These are phyloP conservation scores for Leishmania major DNA, from an alignment of 208 protist genomes.

Conservation along the genomic window DNA sequence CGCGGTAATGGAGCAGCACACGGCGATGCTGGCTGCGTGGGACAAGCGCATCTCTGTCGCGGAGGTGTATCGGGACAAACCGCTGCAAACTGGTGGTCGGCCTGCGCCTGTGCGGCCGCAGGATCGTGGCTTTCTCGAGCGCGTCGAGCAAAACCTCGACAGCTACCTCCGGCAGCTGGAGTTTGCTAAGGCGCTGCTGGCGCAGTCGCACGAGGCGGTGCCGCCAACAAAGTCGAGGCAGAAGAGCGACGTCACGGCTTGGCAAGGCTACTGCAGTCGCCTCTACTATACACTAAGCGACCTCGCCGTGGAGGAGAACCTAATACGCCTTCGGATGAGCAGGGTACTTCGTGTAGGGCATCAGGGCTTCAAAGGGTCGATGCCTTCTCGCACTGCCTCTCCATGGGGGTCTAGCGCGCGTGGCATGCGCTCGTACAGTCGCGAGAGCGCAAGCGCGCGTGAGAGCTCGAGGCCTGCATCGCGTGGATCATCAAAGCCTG, in stretches of 20 bases:
- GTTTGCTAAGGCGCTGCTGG: conserved; percentile 30
- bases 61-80: conserved; percentile 43
- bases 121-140: conserved; percentile 40
- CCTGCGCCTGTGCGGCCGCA: conserved; percentile 33
- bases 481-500: conserved; percentile 1
- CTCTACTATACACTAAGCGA: conserved; percentile 25
- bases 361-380: conserved; percentile 2
- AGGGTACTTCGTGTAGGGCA: conserved; percentile 11
- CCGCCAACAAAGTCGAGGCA: conserved; percentile 9
- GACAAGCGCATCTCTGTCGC: conserved; percentile 29
- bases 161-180: conserved; percentile 23
- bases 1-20: conserved; percentile 31
- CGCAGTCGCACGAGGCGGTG: conserved; percentile 12
- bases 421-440: neutral
- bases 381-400: conserved; percentile 11
- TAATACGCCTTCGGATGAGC: conserved; percentile 23
- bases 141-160: conserved; percentile 8
- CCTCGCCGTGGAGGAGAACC: conserved; percentile 19
- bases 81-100: conserved; percentile 33
- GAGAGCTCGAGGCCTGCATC: neutral
- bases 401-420: neutral
- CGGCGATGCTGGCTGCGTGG: conserved; percentile 30
- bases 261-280: conserved; percentile 36
- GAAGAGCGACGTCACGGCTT: conserved; percentile 17
- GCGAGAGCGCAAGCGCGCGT: neutral